phyloP scores from a whole-genome alignment of 495 filamentous ascomycete species.

The Trichoderma orchidacearum region DNA sequence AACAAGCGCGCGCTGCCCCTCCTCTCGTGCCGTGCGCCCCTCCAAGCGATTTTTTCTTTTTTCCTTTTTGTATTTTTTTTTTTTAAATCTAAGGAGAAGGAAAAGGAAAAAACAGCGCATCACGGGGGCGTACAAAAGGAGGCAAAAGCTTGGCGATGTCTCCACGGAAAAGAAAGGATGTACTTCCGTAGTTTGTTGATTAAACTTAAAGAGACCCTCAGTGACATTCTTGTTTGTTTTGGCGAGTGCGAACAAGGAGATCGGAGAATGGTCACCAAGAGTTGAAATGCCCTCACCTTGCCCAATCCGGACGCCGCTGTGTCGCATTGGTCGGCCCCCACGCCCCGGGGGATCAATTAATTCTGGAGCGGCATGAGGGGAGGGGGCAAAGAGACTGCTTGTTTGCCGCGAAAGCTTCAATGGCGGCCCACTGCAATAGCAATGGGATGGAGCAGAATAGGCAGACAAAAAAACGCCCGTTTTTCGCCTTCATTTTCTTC shows the following conservation, averaged over 20 bases:
- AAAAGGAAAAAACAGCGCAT: not conserved
- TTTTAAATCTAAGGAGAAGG: not conserved
- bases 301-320: not conserved
- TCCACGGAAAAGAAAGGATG: too few species aligned
- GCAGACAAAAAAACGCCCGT: too few species aligned
- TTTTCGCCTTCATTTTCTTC: too few species aligned
- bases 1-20: not conserved
- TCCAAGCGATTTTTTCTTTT: too few species aligned
- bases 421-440: not conserved
- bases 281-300: not conserved
- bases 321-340: not conserved
- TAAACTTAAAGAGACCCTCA: too few species aligned
- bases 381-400: not conserved
- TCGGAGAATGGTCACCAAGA: not conserved
- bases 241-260: not conserved
- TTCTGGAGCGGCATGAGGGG: not conserved
- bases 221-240: not conserved
- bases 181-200: too few species aligned
- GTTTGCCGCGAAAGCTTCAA: not conserved
- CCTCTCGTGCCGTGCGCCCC: not conserved
- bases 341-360: not conserved
- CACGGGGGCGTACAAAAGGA: not conserved
- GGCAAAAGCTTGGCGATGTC: not conserved
- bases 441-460: too few species aligned
- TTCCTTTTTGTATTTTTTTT: too few species aligned